phyloP scores from a whole-genome alignment of 2,329 filamentous ascomycete genomes.

The Fusarium proliferatum region DNA sequence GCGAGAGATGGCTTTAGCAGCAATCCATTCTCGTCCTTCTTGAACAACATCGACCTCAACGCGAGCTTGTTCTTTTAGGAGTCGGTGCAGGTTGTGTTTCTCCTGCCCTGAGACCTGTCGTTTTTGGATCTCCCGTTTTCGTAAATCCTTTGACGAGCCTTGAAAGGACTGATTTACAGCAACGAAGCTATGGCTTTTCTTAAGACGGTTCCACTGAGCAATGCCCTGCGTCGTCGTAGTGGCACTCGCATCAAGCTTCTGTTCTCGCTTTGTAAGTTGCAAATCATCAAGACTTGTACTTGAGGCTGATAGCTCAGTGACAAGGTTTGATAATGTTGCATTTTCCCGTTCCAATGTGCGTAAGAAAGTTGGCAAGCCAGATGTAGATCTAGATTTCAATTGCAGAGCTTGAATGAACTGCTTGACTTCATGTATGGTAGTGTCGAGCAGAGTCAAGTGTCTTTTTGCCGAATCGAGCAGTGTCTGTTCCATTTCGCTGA shows the following conservation, averaged over 20 bases:
- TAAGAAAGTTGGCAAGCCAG: conserved; percentile 27
- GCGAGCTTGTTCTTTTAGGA: conserved; percentile 49
- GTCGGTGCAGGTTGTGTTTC: conserved; percentile 47
- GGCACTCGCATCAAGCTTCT: conserved; percentile 41
- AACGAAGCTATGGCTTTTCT: conserved; percentile 47
- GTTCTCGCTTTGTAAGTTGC: conserved; percentile 12
- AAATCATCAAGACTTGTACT: conserved; percentile 7
- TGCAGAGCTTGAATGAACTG: conserved; percentile 11
- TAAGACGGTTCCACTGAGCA: conserved; percentile 49
- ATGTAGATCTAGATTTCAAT: conserved; percentile 24
- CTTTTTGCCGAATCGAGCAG: conserved; percentile 27
- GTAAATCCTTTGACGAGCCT: conserved; percentile 44
- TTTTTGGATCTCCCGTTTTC: conserved; percentile 41
- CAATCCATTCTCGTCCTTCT: conserved; percentile 51
- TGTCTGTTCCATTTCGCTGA: conserved; percentile 10
- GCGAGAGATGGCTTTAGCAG: conserved; percentile 46
- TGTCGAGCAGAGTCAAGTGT: conserved; percentile 7
- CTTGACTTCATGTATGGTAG: conserved; percentile 15
- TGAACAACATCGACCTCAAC: conserved; percentile 52
- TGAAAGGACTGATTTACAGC: conserved; percentile 50
- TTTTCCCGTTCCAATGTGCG: conserved; percentile 26
- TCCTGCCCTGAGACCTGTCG: conserved; percentile 38
- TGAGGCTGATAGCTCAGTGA: conserved; percentile 20
- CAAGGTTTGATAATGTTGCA: conserved; percentile 4
- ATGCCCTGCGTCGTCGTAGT: conserved; percentile 38